A percentile compares a stretch with the other conserved stretches of the same genome.
Evolutionary conservation across 352 stramenopile genomes (phyloP).

Genomic region (Elongisporangium undulatum): DNA sequence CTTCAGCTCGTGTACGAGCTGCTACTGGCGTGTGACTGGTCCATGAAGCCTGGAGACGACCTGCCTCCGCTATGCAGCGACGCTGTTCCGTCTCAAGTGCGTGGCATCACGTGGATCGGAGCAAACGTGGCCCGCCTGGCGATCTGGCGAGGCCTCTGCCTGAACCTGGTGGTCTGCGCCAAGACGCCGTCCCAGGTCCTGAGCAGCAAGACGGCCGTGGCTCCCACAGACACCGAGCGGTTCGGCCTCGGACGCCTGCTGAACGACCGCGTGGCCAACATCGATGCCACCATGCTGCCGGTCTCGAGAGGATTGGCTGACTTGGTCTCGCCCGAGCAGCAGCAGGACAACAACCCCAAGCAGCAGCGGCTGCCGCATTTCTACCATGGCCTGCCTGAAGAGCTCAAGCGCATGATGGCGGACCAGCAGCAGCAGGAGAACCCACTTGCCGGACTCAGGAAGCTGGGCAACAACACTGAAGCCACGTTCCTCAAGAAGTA

Average conservation of each 20-base stretch:
- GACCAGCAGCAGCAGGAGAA: slow-evolving; percentile 38
- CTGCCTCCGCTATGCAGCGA: neutral
- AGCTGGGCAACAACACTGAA: slow-evolving; percentile 57
- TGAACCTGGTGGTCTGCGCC: slow-evolving; percentile 36
- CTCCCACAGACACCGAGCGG: slow-evolving; percentile 36
- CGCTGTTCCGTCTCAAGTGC: slow-evolving; percentile 11
- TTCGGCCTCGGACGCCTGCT: slow-evolving; percentile 48
- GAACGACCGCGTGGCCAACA: slow-evolving; percentile 37
- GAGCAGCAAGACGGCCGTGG: slow-evolving; percentile 5
- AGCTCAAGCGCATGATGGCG: slow-evolving; percentile 71
- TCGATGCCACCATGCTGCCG: slow-evolving; percentile 30
- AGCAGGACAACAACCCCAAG: slow-evolving; percentile 15
- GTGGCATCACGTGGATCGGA: slow-evolving; percentile 31
- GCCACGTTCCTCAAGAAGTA: slow-evolving; percentile 50
- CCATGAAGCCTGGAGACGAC: neutral
- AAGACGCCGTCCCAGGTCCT: slow-evolving; percentile 32
- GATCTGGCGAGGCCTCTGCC: slow-evolving; percentile 33
- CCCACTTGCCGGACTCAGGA: slow-evolving; percentile 12
- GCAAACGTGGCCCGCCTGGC: slow-evolving; percentile 27
- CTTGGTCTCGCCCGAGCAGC: slow-evolving; percentile 37
- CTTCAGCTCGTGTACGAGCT: slow-evolving; percentile 41
- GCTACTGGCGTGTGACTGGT: slow-evolving; percentile 7
- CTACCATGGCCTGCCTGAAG: slow-evolving; percentile 64
- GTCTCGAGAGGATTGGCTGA: slow-evolving; percentile 28
- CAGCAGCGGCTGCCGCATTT: slow-evolving; percentile 50